Base-by-base conservation (phyloP, 2,329 filamentous ascomycete species). In the Kalmusia sp. region DNA sequence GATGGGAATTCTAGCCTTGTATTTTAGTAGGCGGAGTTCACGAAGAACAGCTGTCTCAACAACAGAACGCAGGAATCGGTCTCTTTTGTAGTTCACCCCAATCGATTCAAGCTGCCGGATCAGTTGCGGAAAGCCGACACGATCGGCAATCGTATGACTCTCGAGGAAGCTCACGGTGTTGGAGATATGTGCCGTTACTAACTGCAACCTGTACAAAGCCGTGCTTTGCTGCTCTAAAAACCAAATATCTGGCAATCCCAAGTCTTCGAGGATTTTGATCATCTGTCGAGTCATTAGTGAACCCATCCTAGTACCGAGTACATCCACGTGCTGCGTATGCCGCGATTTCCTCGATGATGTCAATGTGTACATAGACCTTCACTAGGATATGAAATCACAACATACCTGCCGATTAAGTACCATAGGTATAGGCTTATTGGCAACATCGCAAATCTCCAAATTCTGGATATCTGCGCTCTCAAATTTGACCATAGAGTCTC, bases 191-290 rank as follows among this genome's bases (percentile, higher is more conserved):
- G 79, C 74, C 0, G 86, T 87, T 45, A 88, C 84, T 8, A 74
- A 72, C 2, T 84, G 81, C 5, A 95, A 76, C 14, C 81, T 76
- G 0, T 80, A 57, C 3, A 93, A 72, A 33, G 87, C 86, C 12
- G 75, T 73, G 1, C 77, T 75, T 69, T 93, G 90, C 1, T 90
- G 73, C 0, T 79, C 62, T 11, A 88, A 67, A 58, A 95, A 92
- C 70, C 83, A 87, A 0, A 73, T 49, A 1, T 76, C 67, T 0
- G 77, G 65, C 0, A 89, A 84, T 0, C 82, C 81, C 72, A 93
- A 85, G 61, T 95, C 91, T 65, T 95, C 91, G 1, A 95, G 71
- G 6, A 95, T 91, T 68, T 95, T 93, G 74, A 95, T 91, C 55
- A 92, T 77, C 59, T 90, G 89, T 21, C 15, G 9, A 24, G 3